A percentile compares a stretch with the other conserved stretches of the same genome.
These are phyloP conservation scores for Glycyrrhiza uralensis DNA, from an alignment of 306 rosid species.

Conservation along the genomic window DNA sequence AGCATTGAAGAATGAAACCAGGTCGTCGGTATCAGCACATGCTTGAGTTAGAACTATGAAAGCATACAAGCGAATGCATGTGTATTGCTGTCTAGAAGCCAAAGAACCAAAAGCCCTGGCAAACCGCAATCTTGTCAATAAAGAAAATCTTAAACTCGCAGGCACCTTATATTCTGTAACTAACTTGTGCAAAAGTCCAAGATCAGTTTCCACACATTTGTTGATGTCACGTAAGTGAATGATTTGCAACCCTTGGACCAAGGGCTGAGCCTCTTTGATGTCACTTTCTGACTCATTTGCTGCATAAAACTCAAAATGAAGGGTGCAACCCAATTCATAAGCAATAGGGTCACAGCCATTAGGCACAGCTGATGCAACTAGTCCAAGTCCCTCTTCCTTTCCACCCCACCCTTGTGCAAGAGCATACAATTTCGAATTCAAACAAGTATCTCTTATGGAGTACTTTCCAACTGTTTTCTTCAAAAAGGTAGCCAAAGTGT, in stretches of 20 bases:
- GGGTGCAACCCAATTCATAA: conserved; percentile 80
- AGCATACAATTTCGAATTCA: conserved; percentile 80
- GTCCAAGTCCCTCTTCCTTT: conserved; percentile 98
- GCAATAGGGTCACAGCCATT: conserved; percentile 61
- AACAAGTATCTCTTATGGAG: conserved; percentile 71
- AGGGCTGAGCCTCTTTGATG: conserved; percentile 33
- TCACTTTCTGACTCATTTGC: conserved; percentile 53
- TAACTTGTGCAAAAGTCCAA: conserved; percentile 73
- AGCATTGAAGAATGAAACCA: conserved; percentile 84
- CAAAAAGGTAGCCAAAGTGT: conserved; percentile 84
- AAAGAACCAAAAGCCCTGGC: conserved; percentile 94
- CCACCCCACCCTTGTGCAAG: conserved; percentile 99
- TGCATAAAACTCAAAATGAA: conserved; percentile 95
- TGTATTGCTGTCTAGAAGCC: conserved; percentile 77
- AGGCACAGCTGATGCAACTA: conserved; percentile 72
- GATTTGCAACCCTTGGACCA: conserved; percentile 66
- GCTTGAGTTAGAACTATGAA: conserved; percentile 92
- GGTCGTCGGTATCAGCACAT: conserved; percentile 75
- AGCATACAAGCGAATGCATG: conserved; percentile 92
- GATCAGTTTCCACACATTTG: conserved; percentile 68
- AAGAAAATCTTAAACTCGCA: conserved; percentile 69
- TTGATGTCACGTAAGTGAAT: conserved; percentile 65
- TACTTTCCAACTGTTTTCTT: conserved; percentile 91
- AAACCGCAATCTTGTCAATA: conserved; percentile 87
- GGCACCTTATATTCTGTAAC: conserved; percentile 82